Percentiles rank a stretch among this genome's conserved stretches.
Conservation (phyloP, 257 asterid species). For the Solanum piurae region DNA sequence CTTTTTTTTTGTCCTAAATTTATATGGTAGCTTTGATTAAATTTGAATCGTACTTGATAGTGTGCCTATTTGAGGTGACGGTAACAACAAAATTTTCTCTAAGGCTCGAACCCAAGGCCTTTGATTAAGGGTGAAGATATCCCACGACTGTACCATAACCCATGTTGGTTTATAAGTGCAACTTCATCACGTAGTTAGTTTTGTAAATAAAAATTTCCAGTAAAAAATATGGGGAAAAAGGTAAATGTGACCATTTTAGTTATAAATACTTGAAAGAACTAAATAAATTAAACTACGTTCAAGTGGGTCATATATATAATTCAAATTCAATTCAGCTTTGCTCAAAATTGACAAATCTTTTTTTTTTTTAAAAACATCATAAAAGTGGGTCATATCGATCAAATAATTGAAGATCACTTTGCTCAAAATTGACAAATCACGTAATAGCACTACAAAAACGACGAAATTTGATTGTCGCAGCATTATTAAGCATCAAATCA, state of each 20-base stretch:
- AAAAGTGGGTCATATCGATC: not conserved
- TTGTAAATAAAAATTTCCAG: not conserved
- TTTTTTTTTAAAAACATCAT: too few relatives aligned
- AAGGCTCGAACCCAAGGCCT: fast-evolving
- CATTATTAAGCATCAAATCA: not conserved
- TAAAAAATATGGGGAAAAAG: not conserved
- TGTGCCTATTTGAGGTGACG: not conserved
- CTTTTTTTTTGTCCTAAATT: too few relatives aligned
- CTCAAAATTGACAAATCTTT: not conserved
- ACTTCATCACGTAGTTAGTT: not conserved
- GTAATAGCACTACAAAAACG: not conserved
- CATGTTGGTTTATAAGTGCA: not conserved
- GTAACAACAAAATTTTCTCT: too few relatives aligned
- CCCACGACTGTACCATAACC: not conserved
- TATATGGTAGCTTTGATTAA: too few relatives aligned
- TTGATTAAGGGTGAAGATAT: not conserved
- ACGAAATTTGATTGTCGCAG: not conserved
- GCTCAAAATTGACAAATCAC: not conserved
- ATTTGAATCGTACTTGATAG: not conserved
- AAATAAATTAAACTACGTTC: not conserved
- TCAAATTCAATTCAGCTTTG: not conserved
- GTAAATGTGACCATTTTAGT: not conserved
- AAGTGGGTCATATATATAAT: not conserved
- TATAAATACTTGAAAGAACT: not conserved
- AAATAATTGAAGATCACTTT: not conserved